Percentiles rank a stretch among this genome's conserved stretches.
Conservation (phyloP, 2,329 filamentous ascomycete species). For the Colletotrichum sp. region DNA sequence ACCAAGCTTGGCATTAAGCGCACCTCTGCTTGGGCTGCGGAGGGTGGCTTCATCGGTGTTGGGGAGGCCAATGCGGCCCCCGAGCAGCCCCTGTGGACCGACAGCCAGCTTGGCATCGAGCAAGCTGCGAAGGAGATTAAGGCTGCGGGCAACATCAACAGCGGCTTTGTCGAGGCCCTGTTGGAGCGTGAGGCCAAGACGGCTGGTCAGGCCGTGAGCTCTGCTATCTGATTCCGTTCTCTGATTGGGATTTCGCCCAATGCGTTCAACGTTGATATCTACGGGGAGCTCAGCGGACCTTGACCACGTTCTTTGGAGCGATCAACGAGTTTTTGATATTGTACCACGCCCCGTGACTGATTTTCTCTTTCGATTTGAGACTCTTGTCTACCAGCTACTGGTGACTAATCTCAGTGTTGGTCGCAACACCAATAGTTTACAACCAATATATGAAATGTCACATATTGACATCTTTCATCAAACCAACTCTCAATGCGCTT, state of each 20-base stretch:
- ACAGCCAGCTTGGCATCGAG: conserved; percentile 82
- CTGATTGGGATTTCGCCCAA: neutral
- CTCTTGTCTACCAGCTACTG: neutral
- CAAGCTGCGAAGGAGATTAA: conserved; percentile 68
- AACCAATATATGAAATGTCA: conserved; percentile 3
- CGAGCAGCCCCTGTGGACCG: conserved; percentile 84
- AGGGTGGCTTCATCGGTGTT: conserved; percentile 94
- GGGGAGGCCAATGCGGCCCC: conserved; percentile 70
- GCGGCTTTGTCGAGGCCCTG: conserved; percentile 60
- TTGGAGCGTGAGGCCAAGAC: conserved; percentile 58
- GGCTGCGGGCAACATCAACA: conserved; percentile 41
- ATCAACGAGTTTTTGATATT: conserved; percentile 17
- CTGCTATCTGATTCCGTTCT: conserved; percentile 26
- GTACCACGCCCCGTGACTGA: neutral
- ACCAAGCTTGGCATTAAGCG: conserved; percentile 87
- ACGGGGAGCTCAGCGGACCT: conserved; percentile 17
- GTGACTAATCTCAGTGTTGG: conserved; percentile 15
- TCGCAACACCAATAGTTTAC: conserved; percentile 16
- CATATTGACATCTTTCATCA: neutral
- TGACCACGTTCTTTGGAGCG: conserved; percentile 36
- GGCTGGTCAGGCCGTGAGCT: conserved; percentile 30
- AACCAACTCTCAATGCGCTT: neutral
- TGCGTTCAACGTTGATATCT: conserved; percentile 11
- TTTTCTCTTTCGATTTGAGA: conserved; percentile 18
- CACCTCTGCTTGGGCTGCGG: conserved; percentile 87